Evolutionary conservation across 2,329 filamentous ascomycete species (phyloP), one percentile per base, ranked within the genome.

Genomic region (Xylariaceae sp.): DNA sequence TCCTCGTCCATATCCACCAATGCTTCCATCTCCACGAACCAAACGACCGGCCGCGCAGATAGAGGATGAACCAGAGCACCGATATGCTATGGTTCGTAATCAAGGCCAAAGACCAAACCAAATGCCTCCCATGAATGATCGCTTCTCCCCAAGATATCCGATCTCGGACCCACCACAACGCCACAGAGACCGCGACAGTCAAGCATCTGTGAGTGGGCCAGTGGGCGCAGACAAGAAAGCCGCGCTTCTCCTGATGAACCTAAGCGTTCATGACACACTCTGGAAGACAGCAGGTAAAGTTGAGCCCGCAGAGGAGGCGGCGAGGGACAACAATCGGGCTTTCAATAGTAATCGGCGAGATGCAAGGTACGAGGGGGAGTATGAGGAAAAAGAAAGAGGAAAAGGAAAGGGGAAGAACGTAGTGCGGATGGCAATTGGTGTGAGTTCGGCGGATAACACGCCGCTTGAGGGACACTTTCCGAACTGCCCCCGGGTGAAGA

Each of bases 201-300:
- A 36, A 32, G 30, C 6, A 11, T 5, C 3, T 31, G 33, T 10
- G 43, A 15, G 22, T 17, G 9, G 4, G 11, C 36, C 30, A 42
- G 22, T 11, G 22, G 68, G 67, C 0, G 63, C 63, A 11, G 71
- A 76, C 44, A 74, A 71, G 58, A 75, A 73, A 40, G 75, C 74
- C 1, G 75, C 75, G 15, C 63, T 74, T 51, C 59, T 76, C 6
- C 60, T 78, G 35, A 71, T 78, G 73, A 73, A 74, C 45, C 66
- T 78, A 22, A 73, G 72, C 50, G 66, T 75, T 17, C 61, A 66
- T 44, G 71, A 73, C 53, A 48, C 58, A 17, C 51, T 57, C 5
- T 49, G 54, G 36, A 43, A 35, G 31, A 31, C 18, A 14, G 17
- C 32, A 18, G 47, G 48, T 18, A 22, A 44, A 14, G 15, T 32